phyloP scores from a whole-genome alignment of 1,284 basidiomycete species.

The Austroboletus novae-zelandiae region DNA sequence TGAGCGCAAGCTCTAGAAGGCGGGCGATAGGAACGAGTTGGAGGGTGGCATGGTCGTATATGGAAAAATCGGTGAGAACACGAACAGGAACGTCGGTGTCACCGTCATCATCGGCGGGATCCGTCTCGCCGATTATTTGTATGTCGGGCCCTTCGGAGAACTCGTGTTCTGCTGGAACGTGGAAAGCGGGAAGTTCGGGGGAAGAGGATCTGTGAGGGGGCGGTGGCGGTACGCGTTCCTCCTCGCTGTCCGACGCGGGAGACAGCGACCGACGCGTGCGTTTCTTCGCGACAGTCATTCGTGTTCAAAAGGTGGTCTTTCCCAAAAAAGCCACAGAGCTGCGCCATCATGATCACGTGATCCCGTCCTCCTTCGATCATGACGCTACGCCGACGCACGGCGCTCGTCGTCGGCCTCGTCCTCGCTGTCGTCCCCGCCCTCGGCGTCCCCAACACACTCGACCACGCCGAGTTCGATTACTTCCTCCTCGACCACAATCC shows the following conservation, averaged over 20 bases:
- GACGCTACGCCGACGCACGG: constrained; percentile 14
- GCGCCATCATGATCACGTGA: constrained; percentile 23
- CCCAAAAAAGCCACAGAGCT: constrained; percentile 4
- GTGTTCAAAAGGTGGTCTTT: constrained; percentile 7
- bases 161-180: constrained; percentile 25
- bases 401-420: constrained; percentile 33
- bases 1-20: constrained; percentile 32
- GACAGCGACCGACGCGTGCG: constrained; percentile 28
- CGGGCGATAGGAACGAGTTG: constrained; percentile 38
- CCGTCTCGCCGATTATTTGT: constrained; percentile 35
- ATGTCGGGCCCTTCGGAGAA: constrained; percentile 28
- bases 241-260: constrained; percentile 18
- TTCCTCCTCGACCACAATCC: constrained; percentile 83
- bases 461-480: constrained; percentile 85
- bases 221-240: constrained; percentile 5
- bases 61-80: constrained; percentile 46
- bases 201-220: constrained; percentile 1
- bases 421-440: constrained; percentile 32
- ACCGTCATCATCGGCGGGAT: constrained; percentile 26
- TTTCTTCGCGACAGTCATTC: constrained; percentile 21
- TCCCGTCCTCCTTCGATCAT: not conserved
- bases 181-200: constrained; percentile 3
- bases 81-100: constrained; percentile 49
- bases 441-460: constrained; percentile 43
- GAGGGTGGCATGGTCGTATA: constrained; percentile 41